Evolutionary conservation across 768 basidiomycete species (phyloP).

Genomic region (Lactarius psammicola): DNA sequence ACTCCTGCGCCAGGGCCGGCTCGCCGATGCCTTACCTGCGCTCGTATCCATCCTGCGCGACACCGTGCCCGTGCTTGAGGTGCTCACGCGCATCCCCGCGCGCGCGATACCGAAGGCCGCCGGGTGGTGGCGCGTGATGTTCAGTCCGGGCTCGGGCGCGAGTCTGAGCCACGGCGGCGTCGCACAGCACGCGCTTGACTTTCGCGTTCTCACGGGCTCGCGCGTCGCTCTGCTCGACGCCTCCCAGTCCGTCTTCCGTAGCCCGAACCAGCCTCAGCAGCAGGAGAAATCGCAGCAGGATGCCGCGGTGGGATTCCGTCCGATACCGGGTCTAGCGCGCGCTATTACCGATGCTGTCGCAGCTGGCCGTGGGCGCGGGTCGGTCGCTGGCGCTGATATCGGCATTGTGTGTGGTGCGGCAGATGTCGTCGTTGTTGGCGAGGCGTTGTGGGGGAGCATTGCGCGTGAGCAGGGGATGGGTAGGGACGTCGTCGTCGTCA

Average conservation of each 20-base stretch:
- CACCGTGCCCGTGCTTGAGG: slow-evolving; percentile 73
- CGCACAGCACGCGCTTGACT: slow-evolving; percentile 71
- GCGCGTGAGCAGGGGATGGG: not conserved
- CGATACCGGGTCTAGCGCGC: slow-evolving; percentile 25
- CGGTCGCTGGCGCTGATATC: slow-evolving; percentile 25
- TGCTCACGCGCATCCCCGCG: slow-evolving; percentile 56
- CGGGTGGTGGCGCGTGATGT: slow-evolving; percentile 78
- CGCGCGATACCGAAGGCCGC: slow-evolving; percentile 62
- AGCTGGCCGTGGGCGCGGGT: slow-evolving; percentile 24
- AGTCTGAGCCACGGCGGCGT: not conserved
- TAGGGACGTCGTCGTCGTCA: slow-evolving; percentile 20
- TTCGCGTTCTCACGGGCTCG: slow-evolving; percentile 66
- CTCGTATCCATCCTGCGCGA: slow-evolving; percentile 69
- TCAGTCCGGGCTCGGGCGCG: slow-evolving; percentile 3
- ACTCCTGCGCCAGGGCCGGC: slow-evolving; percentile 64
- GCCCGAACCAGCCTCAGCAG: slow-evolving; percentile 1
- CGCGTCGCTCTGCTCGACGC: slow-evolving; percentile 74
- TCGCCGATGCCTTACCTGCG: slow-evolving; percentile 62
- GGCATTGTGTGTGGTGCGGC: slow-evolving; percentile 29
- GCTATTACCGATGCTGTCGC: slow-evolving; percentile 20
- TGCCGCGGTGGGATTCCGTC: slow-evolving; percentile 21
- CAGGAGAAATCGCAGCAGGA: slow-evolving; percentile 25
- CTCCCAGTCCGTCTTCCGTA: slow-evolving; percentile 58
- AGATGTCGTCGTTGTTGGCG: slow-evolving; percentile 27
- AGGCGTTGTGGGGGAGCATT: slow-evolving; percentile 26